Evolutionary conservation across 208 protist genomes (phyloP).

Genomic region (Trypanosomatidae sp.): DNA sequence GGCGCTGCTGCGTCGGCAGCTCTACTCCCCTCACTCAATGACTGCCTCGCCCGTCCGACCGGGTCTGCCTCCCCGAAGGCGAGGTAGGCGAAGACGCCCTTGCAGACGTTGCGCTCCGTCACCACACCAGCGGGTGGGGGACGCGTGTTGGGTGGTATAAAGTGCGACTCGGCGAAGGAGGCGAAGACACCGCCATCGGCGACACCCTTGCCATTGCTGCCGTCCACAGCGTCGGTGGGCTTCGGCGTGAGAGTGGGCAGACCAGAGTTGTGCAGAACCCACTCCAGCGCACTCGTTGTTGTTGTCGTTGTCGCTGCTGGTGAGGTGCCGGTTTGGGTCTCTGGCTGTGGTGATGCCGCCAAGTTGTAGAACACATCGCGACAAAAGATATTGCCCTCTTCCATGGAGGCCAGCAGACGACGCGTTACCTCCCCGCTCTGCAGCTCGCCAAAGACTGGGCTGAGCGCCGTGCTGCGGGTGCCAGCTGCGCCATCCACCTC

Average conservation of each 20-base stretch:
- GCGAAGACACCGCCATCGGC: background rate
- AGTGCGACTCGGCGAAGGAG: slow-evolving; percentile 25
- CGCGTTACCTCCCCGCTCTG: slow-evolving; percentile 1
- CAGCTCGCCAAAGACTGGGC: no score
- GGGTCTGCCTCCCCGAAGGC: slow-evolving; percentile 12
- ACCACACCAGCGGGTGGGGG: slow-evolving; percentile 66
- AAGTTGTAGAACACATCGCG: slow-evolving; percentile 54
- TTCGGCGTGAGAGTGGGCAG: slow-evolving; percentile 4
- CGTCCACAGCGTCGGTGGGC: background rate
- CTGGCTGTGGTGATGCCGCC: background rate
- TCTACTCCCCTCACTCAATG: no score
- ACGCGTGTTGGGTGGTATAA: slow-evolving; percentile 41
- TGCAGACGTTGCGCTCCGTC: slow-evolving; percentile 75
- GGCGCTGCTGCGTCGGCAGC: no score
- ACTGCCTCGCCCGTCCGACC: slow-evolving; percentile 2
- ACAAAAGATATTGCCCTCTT: slow-evolving; percentile 46
- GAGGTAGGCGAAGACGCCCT: slow-evolving; percentile 64
- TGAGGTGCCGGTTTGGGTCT: background rate
- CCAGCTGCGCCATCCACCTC: no score
- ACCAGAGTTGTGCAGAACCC: slow-evolving; percentile 5
- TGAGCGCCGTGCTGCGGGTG: no score
- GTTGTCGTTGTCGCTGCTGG: background rate
- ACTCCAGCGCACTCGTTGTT: background rate
- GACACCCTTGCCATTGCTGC: background rate
- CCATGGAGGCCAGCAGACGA: slow-evolving; percentile 13